Evolutionary conservation across 768 basidiomycete species (phyloP), one percentile per base, ranked within the genome.

Genomic region (Mycena kentingensis): DNA sequence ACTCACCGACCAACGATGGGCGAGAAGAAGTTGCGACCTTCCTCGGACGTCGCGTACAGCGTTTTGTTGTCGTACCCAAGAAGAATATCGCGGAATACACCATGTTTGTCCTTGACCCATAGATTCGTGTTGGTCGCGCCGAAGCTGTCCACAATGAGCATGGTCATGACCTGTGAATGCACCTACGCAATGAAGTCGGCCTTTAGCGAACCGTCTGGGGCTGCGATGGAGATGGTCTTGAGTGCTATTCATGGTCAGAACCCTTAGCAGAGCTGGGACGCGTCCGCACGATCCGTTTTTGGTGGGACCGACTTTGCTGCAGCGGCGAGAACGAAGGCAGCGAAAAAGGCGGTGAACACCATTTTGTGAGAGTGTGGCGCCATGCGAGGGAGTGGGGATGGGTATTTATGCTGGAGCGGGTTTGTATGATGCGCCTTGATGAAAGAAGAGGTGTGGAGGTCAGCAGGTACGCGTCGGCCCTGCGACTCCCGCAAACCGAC

Each of bases 51-150:
- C 60, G 66, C 61, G 52, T 74, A 73, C 51, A 72, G 52, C 15
- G 67, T 67, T 70, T 71, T 67, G 57, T 78, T 67, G 60, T 80
- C 78, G 54, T 69, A 80, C 1, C 78, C 79, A 3, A 80, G 67
- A 7, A 78, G 62, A 19, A 81, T 70, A 62, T 81, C 79, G 28
- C 76, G 65, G 52, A 76, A 74, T 8, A 60, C 65, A 10, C 75
- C 75, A 49, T 64, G 47, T 70, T 74, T 77, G 65, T 81, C 78
- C 51, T 77, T 73, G 1, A 77, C 76, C 71, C 72, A 78, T 19
- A 79, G 69, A 52, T 76, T 74, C 4, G 75, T 78, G 0, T 72
- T 41, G 5, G 70, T 75, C 27, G 79, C 77, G 11, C 78, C 78
- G 34, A 67, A 61, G 5, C 52, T 53, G 41, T 42, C 28, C 8